Evolutionary conservation across 139 green algal species (phyloP).

Genomic region (Ostreobium quekettii): DNA sequence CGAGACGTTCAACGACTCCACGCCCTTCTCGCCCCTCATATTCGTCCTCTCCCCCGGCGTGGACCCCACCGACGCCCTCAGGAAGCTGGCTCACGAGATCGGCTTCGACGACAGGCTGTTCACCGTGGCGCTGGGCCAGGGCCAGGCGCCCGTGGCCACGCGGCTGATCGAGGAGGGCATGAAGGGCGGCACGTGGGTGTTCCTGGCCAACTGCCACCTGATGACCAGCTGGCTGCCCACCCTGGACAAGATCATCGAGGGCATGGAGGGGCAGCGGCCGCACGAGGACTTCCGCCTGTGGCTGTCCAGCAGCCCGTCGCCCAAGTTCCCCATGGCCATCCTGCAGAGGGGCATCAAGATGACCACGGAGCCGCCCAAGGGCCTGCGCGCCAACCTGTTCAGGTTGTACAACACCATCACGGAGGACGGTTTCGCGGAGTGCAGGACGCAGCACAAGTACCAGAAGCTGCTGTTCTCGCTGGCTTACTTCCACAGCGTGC

Average conservation of each 20-base stretch:
- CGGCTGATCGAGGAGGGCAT: conserved; percentile 47
- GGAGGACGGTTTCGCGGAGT: conserved; percentile 59
- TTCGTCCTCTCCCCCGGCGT: conserved; percentile 77
- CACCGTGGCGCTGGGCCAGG: conserved; percentile 72
- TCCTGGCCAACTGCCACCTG: conserved; percentile 73
- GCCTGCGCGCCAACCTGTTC: conserved; percentile 74
- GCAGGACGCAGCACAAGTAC: conserved; percentile 58
- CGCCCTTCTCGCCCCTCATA: conserved; percentile 52
- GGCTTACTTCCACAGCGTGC: conserved; percentile 76
- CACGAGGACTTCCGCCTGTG: conserved; percentile 77
- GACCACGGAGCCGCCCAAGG: conserved; percentile 84
- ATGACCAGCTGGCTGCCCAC: conserved; percentile 58
- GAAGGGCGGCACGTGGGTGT: conserved; percentile 63
- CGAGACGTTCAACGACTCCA: conserved; percentile 60
- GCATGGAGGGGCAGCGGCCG: conserved; percentile 44
- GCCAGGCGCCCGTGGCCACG: conserved; percentile 16
- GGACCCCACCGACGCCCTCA: conserved; percentile 66
- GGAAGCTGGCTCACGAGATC: conserved; percentile 61
- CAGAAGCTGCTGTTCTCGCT: conserved; percentile 79
- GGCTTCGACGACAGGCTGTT: conserved; percentile 49
- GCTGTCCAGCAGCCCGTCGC: conserved; percentile 63
- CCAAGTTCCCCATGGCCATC: conserved; percentile 73
- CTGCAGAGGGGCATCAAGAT: conserved; percentile 80
- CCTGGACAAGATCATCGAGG: conserved; percentile 76
- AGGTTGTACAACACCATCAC: conserved; percentile 66